Conservation (phyloP, 441 rosid genomes). For the Omphalea diandra region DNA sequence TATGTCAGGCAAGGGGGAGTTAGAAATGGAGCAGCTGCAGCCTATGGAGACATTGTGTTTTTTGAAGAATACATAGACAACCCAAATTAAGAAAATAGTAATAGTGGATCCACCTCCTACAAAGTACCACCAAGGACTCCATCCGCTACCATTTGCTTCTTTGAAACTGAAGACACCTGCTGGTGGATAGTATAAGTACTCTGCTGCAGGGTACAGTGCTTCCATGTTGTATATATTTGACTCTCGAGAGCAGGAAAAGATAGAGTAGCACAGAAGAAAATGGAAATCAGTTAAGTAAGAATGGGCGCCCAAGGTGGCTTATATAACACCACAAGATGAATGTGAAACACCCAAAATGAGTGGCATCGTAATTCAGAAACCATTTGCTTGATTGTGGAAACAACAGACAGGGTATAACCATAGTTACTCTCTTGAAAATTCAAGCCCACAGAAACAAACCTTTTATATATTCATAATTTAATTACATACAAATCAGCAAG, state of each 20-base stretch:
- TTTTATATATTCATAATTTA: too few species aligned
- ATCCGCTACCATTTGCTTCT: background rate
- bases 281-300: background rate
- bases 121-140: conserved; percentile 4
- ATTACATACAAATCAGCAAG: too few species aligned
- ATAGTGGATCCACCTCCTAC: conserved; percentile 14
- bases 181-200: conserved; percentile 14
- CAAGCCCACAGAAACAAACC: too few species aligned
- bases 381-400: background rate
- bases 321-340: background rate
- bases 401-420: background rate
- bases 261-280: background rate
- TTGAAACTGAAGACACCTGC: background rate
- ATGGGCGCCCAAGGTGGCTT: background rate
- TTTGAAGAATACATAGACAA: background rate
- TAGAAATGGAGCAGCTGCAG: conserved; percentile 4
- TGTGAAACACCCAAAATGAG: background rate
- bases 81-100: background rate
- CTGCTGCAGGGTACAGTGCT: conserved; percentile 10
- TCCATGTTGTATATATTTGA: conserved; percentile 7
- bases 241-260: background rate
- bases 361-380: too few species aligned
- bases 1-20: background rate
- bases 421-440: background rate
- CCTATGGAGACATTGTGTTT: conserved; percentile 1